Conservation (phyloP, 345 rosid species). For the Mangifera indica region DNA sequence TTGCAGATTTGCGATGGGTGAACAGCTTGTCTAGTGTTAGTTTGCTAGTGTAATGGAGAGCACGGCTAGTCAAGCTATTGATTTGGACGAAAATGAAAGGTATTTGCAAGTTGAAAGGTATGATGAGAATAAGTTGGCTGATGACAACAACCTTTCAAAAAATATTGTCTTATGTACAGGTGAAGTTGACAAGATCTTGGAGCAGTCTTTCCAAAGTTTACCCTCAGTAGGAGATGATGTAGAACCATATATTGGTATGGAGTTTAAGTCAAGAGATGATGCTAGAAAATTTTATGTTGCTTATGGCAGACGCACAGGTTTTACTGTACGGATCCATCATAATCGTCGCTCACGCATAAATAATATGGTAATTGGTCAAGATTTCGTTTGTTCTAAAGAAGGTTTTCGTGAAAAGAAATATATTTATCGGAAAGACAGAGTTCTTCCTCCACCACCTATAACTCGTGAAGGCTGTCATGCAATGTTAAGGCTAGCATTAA, state of each 20-base stretch:
- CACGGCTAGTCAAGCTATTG: slow-evolving; percentile 31
- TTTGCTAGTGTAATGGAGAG: slow-evolving; percentile 34
- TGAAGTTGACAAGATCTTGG: slow-evolving; percentile 39
- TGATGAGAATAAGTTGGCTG: slow-evolving; percentile 31
- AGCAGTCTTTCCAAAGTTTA: slow-evolving; percentile 31
- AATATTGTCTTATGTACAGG: slow-evolving; percentile 33
- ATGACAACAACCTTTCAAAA: slow-evolving; percentile 32
- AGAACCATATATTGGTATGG: slow-evolving; percentile 42
- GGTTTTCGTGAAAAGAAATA: slow-evolving; percentile 58
- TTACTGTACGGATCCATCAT: slow-evolving; percentile 51
- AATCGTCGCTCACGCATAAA: slow-evolving; percentile 51
- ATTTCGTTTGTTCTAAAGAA: slow-evolving; percentile 58
- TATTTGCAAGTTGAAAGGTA: slow-evolving; percentile 32
- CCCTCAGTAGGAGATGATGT: slow-evolving; percentile 13
- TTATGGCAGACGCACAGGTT: slow-evolving; percentile 45
- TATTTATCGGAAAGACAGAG: slow-evolving; percentile 48
- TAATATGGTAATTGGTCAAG: slow-evolving; percentile 51
- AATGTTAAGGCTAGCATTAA: slow-evolving; percentile 46
- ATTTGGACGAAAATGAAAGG: slow-evolving; percentile 37
- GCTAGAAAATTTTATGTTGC: slow-evolving; percentile 48
- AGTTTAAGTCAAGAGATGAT: slow-evolving; percentile 47
- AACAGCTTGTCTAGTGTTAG: slow-evolving; percentile 12
- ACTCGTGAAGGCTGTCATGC: slow-evolving; percentile 52
- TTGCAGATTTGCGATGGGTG: slow-evolving; percentile 19
- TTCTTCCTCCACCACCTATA: slow-evolving; percentile 54